Percentiles rank a stretch among this genome's conserved stretches.
These are phyloP conservation scores for Backusella westeae DNA, from an alignment of 192 early-diverging fungal species.

Conservation along the genomic window DNA sequence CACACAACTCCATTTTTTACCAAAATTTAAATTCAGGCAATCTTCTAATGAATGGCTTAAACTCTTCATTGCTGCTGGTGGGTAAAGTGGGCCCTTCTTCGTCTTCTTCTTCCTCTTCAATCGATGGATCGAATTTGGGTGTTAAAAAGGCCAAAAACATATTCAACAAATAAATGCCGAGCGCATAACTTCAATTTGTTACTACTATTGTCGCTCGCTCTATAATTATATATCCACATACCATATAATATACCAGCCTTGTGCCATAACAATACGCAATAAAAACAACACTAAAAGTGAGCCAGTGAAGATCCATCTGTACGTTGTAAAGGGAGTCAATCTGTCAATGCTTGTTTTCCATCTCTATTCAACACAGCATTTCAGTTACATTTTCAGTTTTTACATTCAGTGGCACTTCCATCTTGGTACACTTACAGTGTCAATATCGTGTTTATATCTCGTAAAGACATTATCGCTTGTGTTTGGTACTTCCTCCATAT, in stretches of 20 bases:
- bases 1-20: constrained; percentile 40
- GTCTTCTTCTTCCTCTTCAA: constrained; percentile 62
- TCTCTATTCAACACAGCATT: constrained; percentile 39
- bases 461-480: neutral
- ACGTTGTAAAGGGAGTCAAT: constrained; percentile 69
- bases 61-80: constrained; percentile 89
- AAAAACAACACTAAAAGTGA: constrained; percentile 63
- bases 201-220: neutral
- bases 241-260: constrained; percentile 95
- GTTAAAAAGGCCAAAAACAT: constrained; percentile 93
- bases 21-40: constrained; percentile 99
- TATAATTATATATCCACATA: constrained; percentile 51
- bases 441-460: neutral
- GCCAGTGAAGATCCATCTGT: constrained; percentile 76
- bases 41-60: constrained; percentile 93
- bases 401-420: neutral
- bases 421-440: neutral
- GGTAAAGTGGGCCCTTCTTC: constrained; percentile 76
- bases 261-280: constrained; percentile 71
- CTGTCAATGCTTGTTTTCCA: constrained; percentile 81
- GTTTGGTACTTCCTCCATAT: neutral
- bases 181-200: constrained; percentile 28
- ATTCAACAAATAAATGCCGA: constrained; percentile 90
- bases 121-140: constrained; percentile 94
- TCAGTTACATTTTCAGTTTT: neutral